Evolutionary conservation across 169 alveolate species (phyloP).

Genomic region (Babesia sp.): DNA sequence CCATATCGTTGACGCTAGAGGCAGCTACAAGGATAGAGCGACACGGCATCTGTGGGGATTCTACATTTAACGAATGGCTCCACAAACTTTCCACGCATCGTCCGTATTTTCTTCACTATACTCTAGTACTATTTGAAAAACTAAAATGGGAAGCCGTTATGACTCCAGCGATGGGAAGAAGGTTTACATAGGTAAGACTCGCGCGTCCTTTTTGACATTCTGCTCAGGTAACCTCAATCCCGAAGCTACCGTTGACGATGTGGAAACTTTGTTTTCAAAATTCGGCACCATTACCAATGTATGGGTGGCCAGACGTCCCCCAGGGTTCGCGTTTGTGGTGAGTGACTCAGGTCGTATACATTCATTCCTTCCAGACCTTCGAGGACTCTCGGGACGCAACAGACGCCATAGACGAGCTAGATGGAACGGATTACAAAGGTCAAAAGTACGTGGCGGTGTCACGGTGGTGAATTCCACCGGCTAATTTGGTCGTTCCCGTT

Average conservation of each 20-base stretch:
- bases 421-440: slow-evolving; percentile 60
- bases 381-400: slow-evolving; percentile 64
- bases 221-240: slow-evolving; percentile 56
- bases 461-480: background rate
- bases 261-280: slow-evolving; percentile 57
- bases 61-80: background rate
- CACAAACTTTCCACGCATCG: background rate
- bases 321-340: slow-evolving; percentile 69
- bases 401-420: slow-evolving; percentile 62
- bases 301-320: slow-evolving; percentile 69
- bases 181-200: slow-evolving; percentile 45
- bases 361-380: slow-evolving; percentile 29
- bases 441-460: slow-evolving; percentile 24
- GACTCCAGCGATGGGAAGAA: slow-evolving; percentile 44
- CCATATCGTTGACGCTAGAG: no score
- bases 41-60: slow-evolving; percentile 22
- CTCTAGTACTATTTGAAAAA: background rate
- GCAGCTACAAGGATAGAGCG: no score
- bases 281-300: slow-evolving; percentile 57
- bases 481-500: background rate
- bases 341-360: background rate
- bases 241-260: slow-evolving; percentile 49
- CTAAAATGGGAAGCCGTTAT: slow-evolving; percentile 47
- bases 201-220: background rate
- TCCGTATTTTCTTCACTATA: background rate